phyloP scores from a whole-genome alignment of 768 basidiomycete species.

The Suillus subaureus region DNA sequence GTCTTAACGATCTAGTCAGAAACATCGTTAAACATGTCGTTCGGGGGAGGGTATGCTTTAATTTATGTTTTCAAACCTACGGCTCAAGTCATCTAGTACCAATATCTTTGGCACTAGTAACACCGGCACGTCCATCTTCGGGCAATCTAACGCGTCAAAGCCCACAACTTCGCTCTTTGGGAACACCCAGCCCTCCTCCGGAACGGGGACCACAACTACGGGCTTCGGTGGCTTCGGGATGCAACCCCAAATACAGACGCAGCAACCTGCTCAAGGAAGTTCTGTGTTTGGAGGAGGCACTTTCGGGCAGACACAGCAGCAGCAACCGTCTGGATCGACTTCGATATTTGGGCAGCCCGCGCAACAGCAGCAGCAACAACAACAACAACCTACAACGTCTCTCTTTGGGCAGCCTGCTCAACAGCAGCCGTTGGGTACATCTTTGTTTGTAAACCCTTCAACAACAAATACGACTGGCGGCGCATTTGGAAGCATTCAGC shows the following conservation, averaged over 20 bases:
- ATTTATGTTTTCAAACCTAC: neutral
- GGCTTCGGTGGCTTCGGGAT: conserved; percentile 35
- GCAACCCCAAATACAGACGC: conserved; percentile 29
- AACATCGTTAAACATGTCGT: neutral
- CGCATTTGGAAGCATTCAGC: conserved; percentile 41
- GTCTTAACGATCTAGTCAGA: neutral
- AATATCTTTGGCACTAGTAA: conserved; percentile 2
- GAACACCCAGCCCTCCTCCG: conserved; percentile 15
- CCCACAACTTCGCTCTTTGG: conserved; percentile 34
- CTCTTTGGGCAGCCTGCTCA: conserved; percentile 40
- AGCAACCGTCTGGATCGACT: conserved; percentile 29
- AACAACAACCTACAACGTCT: conserved; percentile 33
- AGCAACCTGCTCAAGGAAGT: conserved; percentile 25
- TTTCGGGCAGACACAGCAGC: conserved; percentile 17
- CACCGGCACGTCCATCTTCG: conserved; percentile 1
- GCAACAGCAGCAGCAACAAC: conserved; percentile 22
- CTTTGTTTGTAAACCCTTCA: conserved; percentile 9
- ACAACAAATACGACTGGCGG: conserved; percentile 20
- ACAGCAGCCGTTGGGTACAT: conserved; percentile 19
- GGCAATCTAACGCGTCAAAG: conserved; percentile 6
- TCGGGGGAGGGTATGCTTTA: neutral
- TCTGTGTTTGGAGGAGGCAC: conserved; percentile 20
- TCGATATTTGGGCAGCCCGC: conserved; percentile 30
- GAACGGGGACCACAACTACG: conserved; percentile 12
- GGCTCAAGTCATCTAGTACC: conserved; percentile 4